Evolutionary conservation across 1,139 yeast species (phyloP).

Genomic region (Kodamaea derodonti): DNA sequence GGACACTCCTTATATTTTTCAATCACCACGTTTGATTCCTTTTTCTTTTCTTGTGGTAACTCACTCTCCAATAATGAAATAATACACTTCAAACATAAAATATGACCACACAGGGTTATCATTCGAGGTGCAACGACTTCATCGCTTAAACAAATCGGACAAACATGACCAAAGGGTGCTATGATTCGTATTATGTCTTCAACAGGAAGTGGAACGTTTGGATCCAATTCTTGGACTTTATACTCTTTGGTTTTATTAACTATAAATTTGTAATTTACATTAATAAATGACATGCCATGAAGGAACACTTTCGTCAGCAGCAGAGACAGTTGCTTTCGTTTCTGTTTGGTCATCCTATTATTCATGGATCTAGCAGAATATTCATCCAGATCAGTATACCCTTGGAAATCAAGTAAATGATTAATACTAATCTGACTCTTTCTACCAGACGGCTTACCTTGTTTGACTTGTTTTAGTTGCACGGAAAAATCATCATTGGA

Average conservation of each 20-base stretch:
- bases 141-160: slow-evolving; percentile 89
- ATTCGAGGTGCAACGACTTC: slow-evolving; percentile 89
- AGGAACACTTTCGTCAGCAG: slow-evolving; percentile 39
- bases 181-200: slow-evolving; percentile 65
- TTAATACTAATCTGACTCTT: slow-evolving; percentile 59
- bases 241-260: slow-evolving; percentile 62
- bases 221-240: slow-evolving; percentile 57
- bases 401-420: slow-evolving; percentile 59
- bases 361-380: slow-evolving; percentile 12
- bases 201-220: slow-evolving; percentile 68
- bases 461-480: slow-evolving; percentile 1
- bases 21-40: slow-evolving; percentile 34
- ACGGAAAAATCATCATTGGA: neutral
- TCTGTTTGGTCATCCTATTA: slow-evolving; percentile 2
- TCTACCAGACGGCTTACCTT: slow-evolving; percentile 10
- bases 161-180: slow-evolving; percentile 69
- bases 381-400: slow-evolving; percentile 50
- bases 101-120: slow-evolving; percentile 88
- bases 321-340: slow-evolving; percentile 5
- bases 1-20: slow-evolving; percentile 77
- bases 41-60: slow-evolving; percentile 36
- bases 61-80: slow-evolving; percentile 66
- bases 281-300: slow-evolving; percentile 72
- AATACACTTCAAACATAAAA: slow-evolving; percentile 80
- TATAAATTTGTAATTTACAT: slow-evolving; percentile 80